Evolutionary conservation across 345 rosid genomes (phyloP), one percentile per base, ranked within the genome.

Genomic region (Alliaria petiolata): DNA sequence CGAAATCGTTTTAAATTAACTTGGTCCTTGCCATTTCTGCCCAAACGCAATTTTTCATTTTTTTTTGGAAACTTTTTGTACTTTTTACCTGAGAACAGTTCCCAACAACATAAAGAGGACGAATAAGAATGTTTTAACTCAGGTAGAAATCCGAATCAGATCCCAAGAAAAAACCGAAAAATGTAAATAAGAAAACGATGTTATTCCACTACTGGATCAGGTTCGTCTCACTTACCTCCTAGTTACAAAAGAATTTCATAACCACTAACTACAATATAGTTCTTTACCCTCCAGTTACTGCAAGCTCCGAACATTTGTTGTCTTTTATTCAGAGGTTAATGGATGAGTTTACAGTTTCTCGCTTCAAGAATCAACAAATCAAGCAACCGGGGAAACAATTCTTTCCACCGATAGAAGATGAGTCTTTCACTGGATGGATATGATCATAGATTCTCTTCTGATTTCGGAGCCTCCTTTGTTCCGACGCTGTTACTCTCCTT

Each of bases 231-330:
- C 35, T 52, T 60, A 53, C 62, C 47, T 50, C 55, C 49, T 61
- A 75, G 38, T 35, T 61, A 75, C 78, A 67, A 75, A 75, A 75
- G 74, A 75, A 75, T 60, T 26, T 51, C 69, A 68, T 43, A 67
- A 67, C 59, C 56, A 67, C 34, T 74, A 67, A 51, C 62, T 67
- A 67, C 56, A 50, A 51, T 34, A 7, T 47, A 35, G 59, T 70
- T 36, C 39, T 70, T 30, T 40, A 40, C 12, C 51, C 51, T 45
- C 51, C 25, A 44, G 11, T 4, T 26, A 26, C 4, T 26, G 28
- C 28, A 26, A 26, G 28, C 15, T n/a, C n/a, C n/a, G n/a, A n/a
- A n/a, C n/a, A n/a, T n/a, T n/a, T n/a, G n/a, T n/a, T n/a, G n/a
- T n/a, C n/a, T n/a, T n/a, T n/a, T n/a, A n/a, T n/a, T n/a, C n/a